These are phyloP conservation scores for Hericium erinaceus DNA, from an alignment of 768 basidiomycete species.

Conservation along the genomic window DNA sequence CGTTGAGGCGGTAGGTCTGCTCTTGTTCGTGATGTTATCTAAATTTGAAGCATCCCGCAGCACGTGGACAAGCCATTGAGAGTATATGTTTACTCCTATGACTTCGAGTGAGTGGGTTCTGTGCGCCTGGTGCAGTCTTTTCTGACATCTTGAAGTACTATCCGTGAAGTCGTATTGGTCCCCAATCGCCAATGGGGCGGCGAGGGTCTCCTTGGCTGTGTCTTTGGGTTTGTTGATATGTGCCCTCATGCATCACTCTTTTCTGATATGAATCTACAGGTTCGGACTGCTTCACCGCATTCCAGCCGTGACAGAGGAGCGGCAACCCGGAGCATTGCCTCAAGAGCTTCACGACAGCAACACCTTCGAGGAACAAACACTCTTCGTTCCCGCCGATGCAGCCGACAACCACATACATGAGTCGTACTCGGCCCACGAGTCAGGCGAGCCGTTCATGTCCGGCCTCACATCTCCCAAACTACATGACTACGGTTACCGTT, in stretches of 20 bases:
- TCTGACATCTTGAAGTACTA: conserved; percentile 44
- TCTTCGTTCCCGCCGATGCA: conserved; percentile 72
- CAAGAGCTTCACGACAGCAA: conserved; percentile 41
- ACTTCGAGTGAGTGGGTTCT: conserved; percentile 64
- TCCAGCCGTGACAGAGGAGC: conserved; percentile 62
- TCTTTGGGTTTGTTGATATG: conserved; percentile 68
- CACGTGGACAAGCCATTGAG: conserved; percentile 90
- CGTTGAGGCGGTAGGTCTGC: conserved; percentile 72
- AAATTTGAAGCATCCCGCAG: conserved; percentile 27
- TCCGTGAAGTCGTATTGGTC: conserved; percentile 88
- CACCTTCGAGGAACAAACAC: conserved; percentile 52
- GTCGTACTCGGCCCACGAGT: conserved; percentile 6
- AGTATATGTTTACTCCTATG: conserved; percentile 94
- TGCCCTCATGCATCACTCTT: background rate
- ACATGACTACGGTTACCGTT: conserved; percentile 12
- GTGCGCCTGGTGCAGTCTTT: background rate
- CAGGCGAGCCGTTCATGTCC: conserved; percentile 1
- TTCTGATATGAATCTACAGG: conserved; percentile 28
- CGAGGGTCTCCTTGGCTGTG: conserved; percentile 88
- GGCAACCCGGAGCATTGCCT: conserved; percentile 46
- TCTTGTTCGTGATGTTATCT: background rate
- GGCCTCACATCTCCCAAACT: conserved; percentile 12
- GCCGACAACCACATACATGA: conserved; percentile 30
- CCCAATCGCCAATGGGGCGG: conserved; percentile 98
- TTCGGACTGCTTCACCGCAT: conserved; percentile 92